Percentiles rank a stretch among this genome's conserved stretches.
phyloP scores from a whole-genome alignment of 2,329 filamentous ascomycete genomes.

The Fusarium dlaminii region DNA sequence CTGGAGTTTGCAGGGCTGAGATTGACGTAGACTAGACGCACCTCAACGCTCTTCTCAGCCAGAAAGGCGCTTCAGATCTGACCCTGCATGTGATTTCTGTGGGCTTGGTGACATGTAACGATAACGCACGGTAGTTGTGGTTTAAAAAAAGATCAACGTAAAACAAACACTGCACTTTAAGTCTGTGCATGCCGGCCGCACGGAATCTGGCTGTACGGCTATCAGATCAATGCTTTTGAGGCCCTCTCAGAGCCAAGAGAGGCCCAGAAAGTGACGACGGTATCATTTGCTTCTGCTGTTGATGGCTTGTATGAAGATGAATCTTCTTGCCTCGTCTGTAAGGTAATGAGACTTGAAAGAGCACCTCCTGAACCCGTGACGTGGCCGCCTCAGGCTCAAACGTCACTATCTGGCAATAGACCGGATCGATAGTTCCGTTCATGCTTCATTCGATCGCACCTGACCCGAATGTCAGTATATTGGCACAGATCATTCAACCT shows the following conservation, averaged over 20 bases:
- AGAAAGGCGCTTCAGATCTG: constrained; percentile 4
- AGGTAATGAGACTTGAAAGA: neutral
- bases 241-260: neutral
- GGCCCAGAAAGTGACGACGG: constrained; percentile 5
- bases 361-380: neutral
- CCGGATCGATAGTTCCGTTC: neutral
- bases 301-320: neutral
- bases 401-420: neutral
- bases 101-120: constrained; percentile 7
- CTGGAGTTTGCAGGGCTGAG: constrained; percentile 15
- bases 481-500: neutral
- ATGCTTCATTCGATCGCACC: neutral
- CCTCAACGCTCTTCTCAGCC: constrained; percentile 1
- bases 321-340: neutral
- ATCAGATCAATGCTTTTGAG: constrained; percentile 13
- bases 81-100: constrained; percentile 4
- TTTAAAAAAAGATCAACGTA: constrained; percentile 4
- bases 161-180: constrained; percentile 3
- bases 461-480: neutral
- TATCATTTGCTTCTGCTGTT: neutral
- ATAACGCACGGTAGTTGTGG: neutral
- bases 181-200: constrained; percentile 25
- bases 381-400: neutral
- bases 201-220: neutral
- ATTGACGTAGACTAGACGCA: constrained; percentile 12